Base-by-base conservation (phyloP, 1,139 yeast genomes). In the Taphrina populina region DNA sequence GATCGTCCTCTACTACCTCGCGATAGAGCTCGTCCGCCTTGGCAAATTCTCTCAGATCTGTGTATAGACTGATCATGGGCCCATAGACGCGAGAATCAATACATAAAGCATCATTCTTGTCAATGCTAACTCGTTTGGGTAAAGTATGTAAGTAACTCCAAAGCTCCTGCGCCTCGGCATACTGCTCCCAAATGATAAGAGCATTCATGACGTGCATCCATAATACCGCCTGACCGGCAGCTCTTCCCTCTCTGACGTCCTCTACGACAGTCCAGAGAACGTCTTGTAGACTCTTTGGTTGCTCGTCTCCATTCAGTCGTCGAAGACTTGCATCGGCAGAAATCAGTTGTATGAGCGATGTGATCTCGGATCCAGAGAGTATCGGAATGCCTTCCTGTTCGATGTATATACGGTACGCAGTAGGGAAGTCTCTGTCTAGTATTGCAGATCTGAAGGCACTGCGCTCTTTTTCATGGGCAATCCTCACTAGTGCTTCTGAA, bases 301-400 rank as follows among this genome's bases (percentile, higher is more conserved):
- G 54, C 10, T 49, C 54, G n/a, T 34, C n/a, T 5, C 39, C 23
- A 23, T 39, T 26, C 32, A 37, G 40, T n/a, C 15, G 11, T 24
- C 54, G 45, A n/a, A 49, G 19, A 19, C 37, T 39, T 7, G 54
- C 54, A 49, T 49, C 54, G 4, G 54, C 54, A 8, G 46, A 30
- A 11, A 49, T 49, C 32, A 49, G 27, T n/a, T 49, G 54, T 30
- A 49, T 33, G 15, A 49, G 46, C 8, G 54, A 49, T 4, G 54
- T 49, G 23, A 49, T 46, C 24, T 49, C 54, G 23, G 46, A 45
- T 4, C 46, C 54, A 20, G 34, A 26, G 19, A 49, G 40, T 4
- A 49, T 39, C 1, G 39, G 54, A 32, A 33, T 8, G 5, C 32
- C 46, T 15, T 35, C 3, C 13, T 49, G 46, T 13, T 49, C 54